Conservation (phyloP, 1,284 basidiomycete genomes). For the Marasmius fiardii region DNA sequence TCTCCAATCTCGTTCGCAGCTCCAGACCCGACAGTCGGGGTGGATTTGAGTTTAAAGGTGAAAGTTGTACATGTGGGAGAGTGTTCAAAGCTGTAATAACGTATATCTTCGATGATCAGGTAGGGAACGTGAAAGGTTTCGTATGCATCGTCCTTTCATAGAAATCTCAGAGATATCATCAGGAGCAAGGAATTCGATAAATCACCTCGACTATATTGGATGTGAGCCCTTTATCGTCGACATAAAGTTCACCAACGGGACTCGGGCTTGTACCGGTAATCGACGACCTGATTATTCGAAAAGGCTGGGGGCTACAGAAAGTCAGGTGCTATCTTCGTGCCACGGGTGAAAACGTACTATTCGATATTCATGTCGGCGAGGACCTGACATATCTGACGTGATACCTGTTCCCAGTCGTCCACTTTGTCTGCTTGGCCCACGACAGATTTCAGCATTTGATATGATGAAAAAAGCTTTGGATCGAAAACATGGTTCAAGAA, state of each 20-base stretch:
- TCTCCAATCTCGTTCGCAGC: slow-evolving; percentile 22
- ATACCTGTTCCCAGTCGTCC: slow-evolving; percentile 56
- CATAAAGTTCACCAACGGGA: slow-evolving; percentile 43
- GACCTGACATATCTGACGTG: slow-evolving; percentile 42
- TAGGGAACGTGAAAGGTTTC: slow-evolving; percentile 36
- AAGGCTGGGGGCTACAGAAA: slow-evolving; percentile 55
- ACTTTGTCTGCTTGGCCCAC: slow-evolving; percentile 36
- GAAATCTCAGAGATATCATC: not conserved
- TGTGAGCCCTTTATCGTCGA: slow-evolving; percentile 49
- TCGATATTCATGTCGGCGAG: slow-evolving; percentile 43
- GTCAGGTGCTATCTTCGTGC: slow-evolving; percentile 4
- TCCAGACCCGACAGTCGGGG: slow-evolving; percentile 36
- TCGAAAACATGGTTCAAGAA: slow-evolving; percentile 54
- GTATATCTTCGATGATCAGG: slow-evolving; percentile 30
- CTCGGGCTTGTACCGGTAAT: slow-evolving; percentile 29
- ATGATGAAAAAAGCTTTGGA: slow-evolving; percentile 28
- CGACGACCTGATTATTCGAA: slow-evolving; percentile 29
- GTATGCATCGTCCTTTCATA: slow-evolving; percentile 33
- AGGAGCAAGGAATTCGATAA: not conserved
- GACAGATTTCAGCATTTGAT: slow-evolving; percentile 35
- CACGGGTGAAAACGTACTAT: slow-evolving; percentile 37
- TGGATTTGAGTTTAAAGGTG: slow-evolving; percentile 29
- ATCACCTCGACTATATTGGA: slow-evolving; percentile 47
- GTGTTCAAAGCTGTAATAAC: slow-evolving; percentile 21
- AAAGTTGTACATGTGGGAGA: slow-evolving; percentile 25